These are phyloP conservation scores for Eragrostis nindensis DNA, from an alignment of 176 grass and related monocot genomes.

Conservation along the genomic window DNA sequence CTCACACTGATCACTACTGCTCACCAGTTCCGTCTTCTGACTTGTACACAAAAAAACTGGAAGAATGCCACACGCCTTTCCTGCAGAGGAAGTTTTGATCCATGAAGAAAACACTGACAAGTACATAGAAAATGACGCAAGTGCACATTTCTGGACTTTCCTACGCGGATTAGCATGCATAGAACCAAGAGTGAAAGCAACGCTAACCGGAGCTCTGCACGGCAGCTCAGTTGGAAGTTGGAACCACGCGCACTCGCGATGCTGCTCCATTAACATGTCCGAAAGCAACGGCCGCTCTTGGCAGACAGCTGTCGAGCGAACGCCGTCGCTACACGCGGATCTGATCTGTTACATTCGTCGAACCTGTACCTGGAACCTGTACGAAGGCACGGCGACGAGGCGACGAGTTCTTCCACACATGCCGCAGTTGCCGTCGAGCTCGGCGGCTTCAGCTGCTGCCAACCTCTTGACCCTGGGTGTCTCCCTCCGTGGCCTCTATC, in stretches of 20 bases:
- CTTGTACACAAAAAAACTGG: neutral
- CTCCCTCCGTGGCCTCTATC: neutral
- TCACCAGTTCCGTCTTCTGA: neutral
- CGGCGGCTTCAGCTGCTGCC: neutral
- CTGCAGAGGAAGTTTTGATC: neutral
- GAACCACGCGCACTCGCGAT: constrained; percentile 16
- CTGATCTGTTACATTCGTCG: constrained; percentile 19
- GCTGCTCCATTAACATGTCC: neutral
- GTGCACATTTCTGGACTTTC: neutral
- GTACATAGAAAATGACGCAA: neutral
- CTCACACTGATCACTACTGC: neutral
- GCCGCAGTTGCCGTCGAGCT: neutral
- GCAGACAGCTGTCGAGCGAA: constrained; percentile 2
- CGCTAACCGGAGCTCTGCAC: constrained; percentile 18
- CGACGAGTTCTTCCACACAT: neutral
- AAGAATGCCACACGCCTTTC: neutral
- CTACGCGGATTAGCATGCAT: neutral
- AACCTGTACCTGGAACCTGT: neutral
- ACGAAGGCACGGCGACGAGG: neutral
- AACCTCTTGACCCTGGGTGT: neutral
- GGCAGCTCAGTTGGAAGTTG: constrained; percentile 28
- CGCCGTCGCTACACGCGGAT: neutral
- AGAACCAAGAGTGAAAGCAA: constrained; percentile 28
- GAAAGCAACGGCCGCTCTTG: constrained; percentile 33
- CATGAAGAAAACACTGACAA: neutral